These are phyloP conservation scores for Annulohypoxylon maeteangense DNA, from an alignment of 495 filamentous ascomycete genomes.

Conservation along the genomic window DNA sequence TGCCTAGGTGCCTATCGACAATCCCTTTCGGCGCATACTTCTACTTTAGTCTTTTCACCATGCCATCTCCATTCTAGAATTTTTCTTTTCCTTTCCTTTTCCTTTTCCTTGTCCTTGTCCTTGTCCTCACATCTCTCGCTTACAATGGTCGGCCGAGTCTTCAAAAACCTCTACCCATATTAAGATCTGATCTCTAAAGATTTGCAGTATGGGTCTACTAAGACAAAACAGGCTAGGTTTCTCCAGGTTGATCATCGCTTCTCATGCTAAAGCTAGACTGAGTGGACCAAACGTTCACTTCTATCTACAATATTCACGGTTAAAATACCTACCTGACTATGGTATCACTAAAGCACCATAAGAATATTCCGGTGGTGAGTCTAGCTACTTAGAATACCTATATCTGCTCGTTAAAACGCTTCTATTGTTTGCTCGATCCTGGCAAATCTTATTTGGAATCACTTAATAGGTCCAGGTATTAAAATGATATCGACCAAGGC, in stretches of 20 bases:
- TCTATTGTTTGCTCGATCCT: slow-evolving; percentile 6
- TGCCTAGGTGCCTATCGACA: no score
- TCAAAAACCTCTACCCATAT: neutral
- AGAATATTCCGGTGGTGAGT: neutral
- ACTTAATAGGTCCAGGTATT: neutral
- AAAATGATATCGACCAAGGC: neutral
- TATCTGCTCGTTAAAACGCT: neutral
- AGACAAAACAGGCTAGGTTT: slow-evolving; percentile 25
- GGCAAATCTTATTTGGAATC: slow-evolving; percentile 15
- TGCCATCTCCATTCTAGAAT: slow-evolving; percentile 35
- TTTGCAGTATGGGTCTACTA: slow-evolving; percentile 20
- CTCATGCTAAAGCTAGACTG: neutral
- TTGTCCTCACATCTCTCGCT: neutral
- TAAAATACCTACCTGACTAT: slow-evolving; percentile 1
- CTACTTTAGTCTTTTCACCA: slow-evolving; percentile 8
- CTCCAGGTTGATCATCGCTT: slow-evolving; percentile 21
- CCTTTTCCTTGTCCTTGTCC: no score
- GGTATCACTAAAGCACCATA: neutral
- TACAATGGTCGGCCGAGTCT: neutral
- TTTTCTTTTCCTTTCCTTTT: no score
- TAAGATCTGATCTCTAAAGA: slow-evolving; percentile 26
- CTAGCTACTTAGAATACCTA: neutral
- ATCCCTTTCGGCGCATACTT: slow-evolving; percentile 21
- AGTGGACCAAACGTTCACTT: neutral
- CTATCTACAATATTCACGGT: neutral